These are phyloP conservation scores for Pseudocercospora crystallina DNA, from an alignment of 2,329 filamentous ascomycete genomes.

Conservation along the genomic window DNA sequence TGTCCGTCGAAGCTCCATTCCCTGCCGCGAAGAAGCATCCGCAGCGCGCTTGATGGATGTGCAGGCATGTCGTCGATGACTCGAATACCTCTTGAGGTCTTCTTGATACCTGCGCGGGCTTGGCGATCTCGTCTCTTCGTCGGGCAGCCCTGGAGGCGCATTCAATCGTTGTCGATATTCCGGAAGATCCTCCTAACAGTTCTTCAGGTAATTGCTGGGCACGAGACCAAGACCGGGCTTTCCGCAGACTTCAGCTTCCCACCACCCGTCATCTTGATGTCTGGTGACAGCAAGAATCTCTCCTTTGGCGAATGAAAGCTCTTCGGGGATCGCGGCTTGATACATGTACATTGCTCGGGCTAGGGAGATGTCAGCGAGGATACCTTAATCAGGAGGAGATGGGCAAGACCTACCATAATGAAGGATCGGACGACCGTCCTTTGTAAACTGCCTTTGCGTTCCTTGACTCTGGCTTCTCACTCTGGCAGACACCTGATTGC, in stretches of 20 bases:
- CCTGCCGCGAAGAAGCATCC: no score
- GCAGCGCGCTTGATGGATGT: no score
- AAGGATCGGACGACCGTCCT: conserved; percentile 81
- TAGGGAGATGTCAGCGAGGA: conserved; percentile 16
- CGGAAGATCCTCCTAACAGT: conserved; percentile 41
- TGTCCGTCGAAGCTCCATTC: not conserved
- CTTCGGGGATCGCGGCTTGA: conserved; percentile 89
- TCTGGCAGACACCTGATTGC: conserved; percentile 42
- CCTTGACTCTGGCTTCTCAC: conserved; percentile 81
- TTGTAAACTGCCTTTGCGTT: conserved; percentile 80
- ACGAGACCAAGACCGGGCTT: conserved; percentile 59
- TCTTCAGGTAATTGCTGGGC: conserved; percentile 66
- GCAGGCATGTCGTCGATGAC: no score
- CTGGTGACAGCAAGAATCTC: conserved; percentile 85
- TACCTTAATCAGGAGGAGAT: not conserved
- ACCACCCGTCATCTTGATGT: conserved; percentile 97
- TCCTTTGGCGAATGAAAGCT: conserved; percentile 87
- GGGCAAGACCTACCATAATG: conserved; percentile 77
- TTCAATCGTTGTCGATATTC: no score
- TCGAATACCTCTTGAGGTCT: no score
- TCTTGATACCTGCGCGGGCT: no score
- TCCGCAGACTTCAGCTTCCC: conserved; percentile 91
- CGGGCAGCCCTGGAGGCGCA: no score
- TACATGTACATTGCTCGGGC: conserved; percentile 94
- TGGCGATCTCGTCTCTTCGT: no score